Evolutionary conservation across 2,329 filamentous ascomycete species (phyloP), one percentile per base, ranked within the genome.

Genomic region (Aureobasidium leucospermi): DNA sequence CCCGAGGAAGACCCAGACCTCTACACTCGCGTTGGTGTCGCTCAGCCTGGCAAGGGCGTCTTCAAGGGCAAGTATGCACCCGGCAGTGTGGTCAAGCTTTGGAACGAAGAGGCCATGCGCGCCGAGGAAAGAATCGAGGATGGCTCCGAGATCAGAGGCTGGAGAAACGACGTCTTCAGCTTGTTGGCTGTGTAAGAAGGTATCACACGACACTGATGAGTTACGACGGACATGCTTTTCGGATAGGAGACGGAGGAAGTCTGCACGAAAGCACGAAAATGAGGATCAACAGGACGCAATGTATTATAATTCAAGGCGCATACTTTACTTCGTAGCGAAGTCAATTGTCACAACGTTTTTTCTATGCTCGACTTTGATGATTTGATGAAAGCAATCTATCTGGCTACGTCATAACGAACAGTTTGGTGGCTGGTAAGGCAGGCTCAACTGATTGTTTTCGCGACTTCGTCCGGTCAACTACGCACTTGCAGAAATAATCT

Each of bases 1-100:
- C 88, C 88, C 0, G 82, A 80, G 11, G 82, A 88, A 1, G 86
- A 94, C 69, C 86, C 89, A 1, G 89, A 96, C 70, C 66, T 95
- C 1, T 87, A 94, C 64, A 79, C 86, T 1, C 78, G 88, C 2
- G 76, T 95, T 15, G 90, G 90, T 1, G 76, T 96, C 9, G 81
- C 82, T 46, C 78, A 82, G 31, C 82, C 81, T 0, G 76, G 79
- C 15, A 76, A 78, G 64, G 83, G 83, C 32, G 79, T 93, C 0
- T 97, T 97, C 77, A 85, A 85, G 65, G 89, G 88, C 4, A 82
- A 90, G 1, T 96, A 96, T 74, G 87, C 93, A 0, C 93, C 93
- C 0, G 92, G 90, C 0, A 96, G 91, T 71, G 77, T 96, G 29
- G 88, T 94, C 55, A 91, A 89, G 74, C 73, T 96, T n/a, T 96